Evolutionary conservation across 768 basidiomycete species (phyloP).

Genomic region (Crassisporium funariophilum): DNA sequence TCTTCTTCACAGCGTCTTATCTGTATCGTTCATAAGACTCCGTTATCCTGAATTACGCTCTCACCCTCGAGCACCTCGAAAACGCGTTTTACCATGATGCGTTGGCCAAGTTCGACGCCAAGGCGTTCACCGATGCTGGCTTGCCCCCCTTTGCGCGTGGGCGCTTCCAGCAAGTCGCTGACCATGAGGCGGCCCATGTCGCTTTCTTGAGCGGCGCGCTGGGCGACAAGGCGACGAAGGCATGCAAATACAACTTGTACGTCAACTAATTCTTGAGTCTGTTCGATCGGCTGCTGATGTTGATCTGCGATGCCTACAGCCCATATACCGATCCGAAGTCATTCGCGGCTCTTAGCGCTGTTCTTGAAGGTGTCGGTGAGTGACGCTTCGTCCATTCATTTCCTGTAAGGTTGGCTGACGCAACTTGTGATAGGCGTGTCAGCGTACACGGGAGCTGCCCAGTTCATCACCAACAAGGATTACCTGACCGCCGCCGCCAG

Average conservation of each 20-base stretch:
- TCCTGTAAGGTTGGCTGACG: too few relatives aligned
- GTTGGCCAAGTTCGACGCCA: conserved; percentile 44
- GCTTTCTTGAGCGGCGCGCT: conserved; percentile 35
- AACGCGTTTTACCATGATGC: conserved; percentile 45
- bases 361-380: conserved; percentile 57
- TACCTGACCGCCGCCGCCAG: conserved; percentile 57
- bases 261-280: conserved; percentile 14
- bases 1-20: not conserved
- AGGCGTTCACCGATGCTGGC: conserved; percentile 49
- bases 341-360: conserved; percentile 52
- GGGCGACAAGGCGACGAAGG: conserved; percentile 49
- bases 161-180: conserved; percentile 50
- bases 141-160: conserved; percentile 47
- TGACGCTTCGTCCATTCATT: not conserved
- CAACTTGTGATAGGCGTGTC: conserved; percentile 30
- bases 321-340: conserved; percentile 50
- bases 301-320: conserved; percentile 23
- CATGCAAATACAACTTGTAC: conserved; percentile 64
- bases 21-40: conserved; percentile 5
- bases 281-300: not conserved
- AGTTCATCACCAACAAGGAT: conserved; percentile 44
- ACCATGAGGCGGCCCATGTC: conserved; percentile 58
- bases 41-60: conserved; percentile 43
- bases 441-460: conserved; percentile 59
- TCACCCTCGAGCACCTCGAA: conserved; percentile 54